Evolutionary conservation across 768 basidiomycete species (phyloP).

Genomic region (Lentinula lateritia): DNA sequence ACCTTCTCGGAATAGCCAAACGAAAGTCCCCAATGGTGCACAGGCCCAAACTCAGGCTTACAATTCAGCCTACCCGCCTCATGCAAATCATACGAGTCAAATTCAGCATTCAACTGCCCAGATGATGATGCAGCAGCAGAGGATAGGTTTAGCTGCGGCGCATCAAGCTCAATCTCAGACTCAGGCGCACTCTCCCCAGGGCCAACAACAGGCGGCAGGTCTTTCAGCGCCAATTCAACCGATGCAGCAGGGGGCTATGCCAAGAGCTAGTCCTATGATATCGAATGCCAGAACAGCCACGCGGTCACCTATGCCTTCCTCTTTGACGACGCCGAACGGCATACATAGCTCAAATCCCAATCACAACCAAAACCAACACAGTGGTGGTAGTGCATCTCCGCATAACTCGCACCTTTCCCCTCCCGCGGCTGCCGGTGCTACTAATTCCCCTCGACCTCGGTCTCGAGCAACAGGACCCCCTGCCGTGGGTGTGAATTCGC

Average conservation of each 20-base stretch:
- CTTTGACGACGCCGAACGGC: neutral
- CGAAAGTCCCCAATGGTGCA: neutral
- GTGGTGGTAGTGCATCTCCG: neutral
- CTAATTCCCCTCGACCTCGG: neutral
- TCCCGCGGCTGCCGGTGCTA: neutral
- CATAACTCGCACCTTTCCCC: neutral
- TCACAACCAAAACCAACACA: neutral
- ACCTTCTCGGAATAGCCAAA: neutral
- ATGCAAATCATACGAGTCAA: neutral
- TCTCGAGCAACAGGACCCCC: neutral
- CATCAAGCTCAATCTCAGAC: slow-evolving; percentile 1
- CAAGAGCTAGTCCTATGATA: neutral
- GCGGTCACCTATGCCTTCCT: neutral
- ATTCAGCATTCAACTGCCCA: neutral
- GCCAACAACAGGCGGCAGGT: neutral
- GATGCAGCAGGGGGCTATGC: neutral
- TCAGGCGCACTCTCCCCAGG: neutral
- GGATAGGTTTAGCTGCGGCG: neutral
- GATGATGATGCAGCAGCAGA: neutral
- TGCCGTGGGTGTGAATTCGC: neutral
- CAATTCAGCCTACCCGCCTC: neutral
- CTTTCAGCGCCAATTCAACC: neutral
- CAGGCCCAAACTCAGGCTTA: neutral
- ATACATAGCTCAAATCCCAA: neutral
- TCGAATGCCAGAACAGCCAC: neutral